Percentiles rank a stretch among this genome's conserved stretches.
Evolutionary conservation across 345 rosid genomes (phyloP).

Genomic region (Citrus glauca): DNA sequence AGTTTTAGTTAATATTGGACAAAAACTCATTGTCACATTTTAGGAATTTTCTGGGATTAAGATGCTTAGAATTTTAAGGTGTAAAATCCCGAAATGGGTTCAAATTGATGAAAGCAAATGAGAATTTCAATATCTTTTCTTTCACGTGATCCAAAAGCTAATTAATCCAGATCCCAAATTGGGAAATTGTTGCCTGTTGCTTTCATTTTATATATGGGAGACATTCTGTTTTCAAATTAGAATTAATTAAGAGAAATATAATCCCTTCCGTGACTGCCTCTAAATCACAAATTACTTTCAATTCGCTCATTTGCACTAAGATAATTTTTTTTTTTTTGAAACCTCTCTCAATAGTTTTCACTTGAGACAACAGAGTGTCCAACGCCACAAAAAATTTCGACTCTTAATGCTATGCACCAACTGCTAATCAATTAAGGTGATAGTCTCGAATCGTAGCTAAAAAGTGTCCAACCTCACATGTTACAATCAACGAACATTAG

Average conservation of each 20-base stretch:
- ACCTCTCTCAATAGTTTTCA: neutral
- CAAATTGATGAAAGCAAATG: neutral
- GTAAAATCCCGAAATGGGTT: neutral
- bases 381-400: no score
- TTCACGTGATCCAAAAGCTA: neutral
- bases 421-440: neutral
- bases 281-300: neutral
- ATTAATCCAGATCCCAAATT: neutral
- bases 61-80: no score
- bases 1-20: neutral
- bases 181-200: no score
- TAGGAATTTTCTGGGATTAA: no score
- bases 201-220: no score
- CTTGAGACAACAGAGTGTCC: no score
- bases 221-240: no score
- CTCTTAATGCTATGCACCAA: no score
- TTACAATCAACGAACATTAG: neutral
- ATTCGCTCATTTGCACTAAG: no score
- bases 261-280: no score
- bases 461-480: neutral
- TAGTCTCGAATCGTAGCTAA: neutral
- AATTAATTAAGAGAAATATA: no score
- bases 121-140: neutral
- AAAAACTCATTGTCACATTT: constrained; percentile 11
- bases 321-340: no score